Base-by-base conservation (phyloP, 768 basidiomycete genomes). In the Podaxis rugospora region DNA sequence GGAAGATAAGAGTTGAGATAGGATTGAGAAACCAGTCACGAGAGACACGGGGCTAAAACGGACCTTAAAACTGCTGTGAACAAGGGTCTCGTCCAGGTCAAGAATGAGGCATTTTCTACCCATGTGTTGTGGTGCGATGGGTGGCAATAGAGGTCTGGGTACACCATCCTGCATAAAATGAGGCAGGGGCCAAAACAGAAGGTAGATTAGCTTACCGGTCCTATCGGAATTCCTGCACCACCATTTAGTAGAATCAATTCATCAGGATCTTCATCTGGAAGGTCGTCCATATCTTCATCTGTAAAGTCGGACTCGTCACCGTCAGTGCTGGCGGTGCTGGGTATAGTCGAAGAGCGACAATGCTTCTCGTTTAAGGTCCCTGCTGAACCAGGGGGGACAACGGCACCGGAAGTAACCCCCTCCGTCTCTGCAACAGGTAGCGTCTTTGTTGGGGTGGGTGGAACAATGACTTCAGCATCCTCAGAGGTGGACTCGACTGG, bases 41-140 rank as follows among this genome's bases (percentile, higher is more conserved):
- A 25, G 46, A n/a, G 46, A 57, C 14, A 40, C 25, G 11, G 21
- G 36, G 18, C 11, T 55, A 23, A 35, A 35, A 62, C 77, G 42
- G 63, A 96, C 96, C 86, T 98, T 99, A 85, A 99, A 98, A 72
- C 93, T 95, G 70, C 92, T 94, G 75, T 98, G 96, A 21, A 98
- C 88, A 18, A 99, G 80, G 2, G 97, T 99, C 75, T 99, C 96
- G 66, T 99, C 96, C 42, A 99, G 81, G 76, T 99, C 97, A 25
- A 99, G 83, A 46, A 98, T 95, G 10, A 98, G 83, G 68, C 97
- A 98, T 76, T 99, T 99, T 59, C 94, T 80, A 32, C 96, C 96
- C 35, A 76, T 82, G 67, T 96, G 91, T 16, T 90, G 86, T 10
- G 88, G 84, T 3, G 85, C 77, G 63, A 98, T 79, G 25, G 92